Conservation (phyloP, 2,329 filamentous ascomycete genomes). For the Macrophomina phaseolina region DNA sequence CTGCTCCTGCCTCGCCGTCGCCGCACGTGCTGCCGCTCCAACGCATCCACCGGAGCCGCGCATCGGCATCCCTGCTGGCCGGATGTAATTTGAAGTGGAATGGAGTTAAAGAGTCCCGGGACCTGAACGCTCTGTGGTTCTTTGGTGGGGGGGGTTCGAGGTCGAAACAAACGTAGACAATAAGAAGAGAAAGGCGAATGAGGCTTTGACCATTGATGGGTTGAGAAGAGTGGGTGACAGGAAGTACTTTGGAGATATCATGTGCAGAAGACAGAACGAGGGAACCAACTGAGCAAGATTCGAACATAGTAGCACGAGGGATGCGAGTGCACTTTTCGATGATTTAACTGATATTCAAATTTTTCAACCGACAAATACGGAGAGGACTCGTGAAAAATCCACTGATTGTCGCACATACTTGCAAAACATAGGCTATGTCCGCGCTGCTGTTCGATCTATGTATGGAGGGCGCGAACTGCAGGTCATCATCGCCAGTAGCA, state of each 20-base stretch:
- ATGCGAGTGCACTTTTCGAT: not conserved
- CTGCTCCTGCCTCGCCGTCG: not conserved
- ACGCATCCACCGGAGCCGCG: not conserved
- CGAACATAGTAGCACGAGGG: too few relatives aligned
- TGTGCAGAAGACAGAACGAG: too few relatives aligned
- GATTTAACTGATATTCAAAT: not conserved
- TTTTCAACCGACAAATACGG: not conserved
- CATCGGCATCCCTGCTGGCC: not conserved
- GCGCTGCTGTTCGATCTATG: not conserved
- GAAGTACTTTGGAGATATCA: too few relatives aligned
- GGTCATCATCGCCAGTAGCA: not conserved
- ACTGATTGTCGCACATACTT: not conserved
- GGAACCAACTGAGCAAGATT: too few relatives aligned
- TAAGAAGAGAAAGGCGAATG: too few relatives aligned
- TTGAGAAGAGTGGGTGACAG: too few relatives aligned
- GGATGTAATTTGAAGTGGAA: too few relatives aligned
- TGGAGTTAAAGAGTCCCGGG: too few relatives aligned
- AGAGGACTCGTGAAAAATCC: not conserved
- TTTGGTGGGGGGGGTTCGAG: too few relatives aligned
- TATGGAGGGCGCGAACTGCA: not conserved
- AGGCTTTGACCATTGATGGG: too few relatives aligned
- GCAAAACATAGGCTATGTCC: not conserved
- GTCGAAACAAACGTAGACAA: too few relatives aligned
- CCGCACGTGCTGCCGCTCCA: not conserved
- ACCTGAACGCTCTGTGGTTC: too few relatives aligned